Conservation (phyloP, 352 stramenopile genomes). For the Phytophthora chlamydospora region DNA sequence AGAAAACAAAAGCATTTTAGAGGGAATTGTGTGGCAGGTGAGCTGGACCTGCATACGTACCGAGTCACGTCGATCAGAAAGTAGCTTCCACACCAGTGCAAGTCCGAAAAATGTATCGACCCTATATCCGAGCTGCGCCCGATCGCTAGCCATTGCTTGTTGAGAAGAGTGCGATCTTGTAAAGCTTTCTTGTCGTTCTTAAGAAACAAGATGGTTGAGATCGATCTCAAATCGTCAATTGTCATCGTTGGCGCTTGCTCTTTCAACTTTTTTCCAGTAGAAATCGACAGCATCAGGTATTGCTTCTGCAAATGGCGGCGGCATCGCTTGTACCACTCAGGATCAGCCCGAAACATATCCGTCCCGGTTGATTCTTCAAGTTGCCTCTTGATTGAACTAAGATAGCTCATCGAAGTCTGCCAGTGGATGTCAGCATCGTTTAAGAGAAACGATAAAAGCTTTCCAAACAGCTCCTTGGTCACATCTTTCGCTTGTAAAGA, state of each 20-base stretch:
- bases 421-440: conserved; percentile 10
- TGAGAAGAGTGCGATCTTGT: conserved; percentile 3
- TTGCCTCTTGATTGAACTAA: conserved; percentile 10
- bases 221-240: conserved; percentile 1
- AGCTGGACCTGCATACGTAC: neutral
- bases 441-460: conserved; percentile 3
- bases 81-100: conserved; percentile 1
- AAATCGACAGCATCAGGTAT: conserved; percentile 6
- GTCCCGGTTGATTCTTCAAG: conserved; percentile 6
- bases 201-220: conserved; percentile 12
- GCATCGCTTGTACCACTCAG: conserved; percentile 8
- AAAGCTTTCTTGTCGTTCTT: conserved; percentile 9
- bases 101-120: neutral
- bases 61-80: conserved; percentile 2
- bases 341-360: neutral
- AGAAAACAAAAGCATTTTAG: neutral
- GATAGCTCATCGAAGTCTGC: conserved; percentile 17
- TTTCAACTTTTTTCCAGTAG: conserved; percentile 12
- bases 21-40: neutral
- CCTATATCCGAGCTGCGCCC: neutral
- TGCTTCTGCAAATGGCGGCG: conserved; percentile 10
- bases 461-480: conserved; percentile 12
- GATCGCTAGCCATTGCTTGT: neutral
- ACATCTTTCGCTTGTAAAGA: neutral
- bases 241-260: conserved; percentile 13